phyloP scores from a whole-genome alignment of 768 basidiomycete genomes.

The Rhizopogon roseolus region DNA sequence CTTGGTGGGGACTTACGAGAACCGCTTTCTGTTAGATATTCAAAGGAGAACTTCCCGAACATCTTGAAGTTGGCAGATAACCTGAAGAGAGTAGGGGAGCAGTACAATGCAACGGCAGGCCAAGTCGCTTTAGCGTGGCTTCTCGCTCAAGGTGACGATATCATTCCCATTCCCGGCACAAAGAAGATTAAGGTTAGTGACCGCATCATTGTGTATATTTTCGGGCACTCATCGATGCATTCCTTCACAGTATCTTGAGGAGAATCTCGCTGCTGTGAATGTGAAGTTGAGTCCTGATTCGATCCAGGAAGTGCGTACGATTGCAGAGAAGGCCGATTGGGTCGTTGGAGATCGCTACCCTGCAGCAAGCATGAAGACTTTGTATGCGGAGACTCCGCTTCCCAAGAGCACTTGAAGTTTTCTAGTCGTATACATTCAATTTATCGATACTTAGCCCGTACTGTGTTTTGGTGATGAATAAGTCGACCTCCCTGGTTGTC shows the following conservation, averaged over 20 bases:
- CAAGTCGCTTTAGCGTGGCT: conserved; percentile 39
- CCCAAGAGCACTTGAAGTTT: not conserved
- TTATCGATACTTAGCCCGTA: no score
- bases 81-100: conserved; percentile 27
- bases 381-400: conserved; percentile 19
- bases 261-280: conserved; percentile 35
- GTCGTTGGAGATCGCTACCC: conserved; percentile 24
- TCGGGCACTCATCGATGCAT: not conserved
- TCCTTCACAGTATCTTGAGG: conserved; percentile 34
- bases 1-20: conserved; percentile 23
- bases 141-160: conserved; percentile 31
- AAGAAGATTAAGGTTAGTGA: conserved; percentile 26
- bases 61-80: conserved; percentile 34
- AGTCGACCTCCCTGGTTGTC: no score
- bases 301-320: conserved; percentile 28
- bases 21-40: conserved; percentile 25
- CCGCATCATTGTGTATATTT: not conserved
- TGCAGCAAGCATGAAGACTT: not conserved
- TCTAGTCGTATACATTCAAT: not conserved
- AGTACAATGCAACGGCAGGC: conserved; percentile 30
- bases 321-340: conserved; percentile 27
- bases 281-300: conserved; percentile 33
- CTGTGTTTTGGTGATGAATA: no score
- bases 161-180: conserved; percentile 39
- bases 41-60: conserved; percentile 40